These are phyloP conservation scores for Rhododendron ovatum DNA, from an alignment of 148 eudicot species.

Conservation along the genomic window DNA sequence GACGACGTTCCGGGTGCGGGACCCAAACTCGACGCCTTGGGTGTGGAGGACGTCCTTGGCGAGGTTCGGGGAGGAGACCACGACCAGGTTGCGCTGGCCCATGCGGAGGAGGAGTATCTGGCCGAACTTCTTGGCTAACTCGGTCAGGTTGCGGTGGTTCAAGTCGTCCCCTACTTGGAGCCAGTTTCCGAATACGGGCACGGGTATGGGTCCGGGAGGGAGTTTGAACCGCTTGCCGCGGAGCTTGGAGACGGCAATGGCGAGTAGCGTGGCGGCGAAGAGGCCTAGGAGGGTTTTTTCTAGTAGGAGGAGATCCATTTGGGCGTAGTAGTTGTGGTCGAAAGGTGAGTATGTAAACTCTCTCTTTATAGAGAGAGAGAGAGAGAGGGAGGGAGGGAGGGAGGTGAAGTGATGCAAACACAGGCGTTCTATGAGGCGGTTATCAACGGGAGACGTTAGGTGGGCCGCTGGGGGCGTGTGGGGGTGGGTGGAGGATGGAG, in stretches of 20 bases:
- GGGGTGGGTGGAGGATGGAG: neutral
- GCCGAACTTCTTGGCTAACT: slow-evolving; percentile 54
- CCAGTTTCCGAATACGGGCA: slow-evolving; percentile 82
- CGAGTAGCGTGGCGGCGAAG: slow-evolving; percentile 36
- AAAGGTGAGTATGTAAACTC: neutral
- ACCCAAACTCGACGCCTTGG: slow-evolving; percentile 78
- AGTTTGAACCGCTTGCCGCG: slow-evolving; percentile 48
- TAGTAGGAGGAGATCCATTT: slow-evolving; percentile 54
- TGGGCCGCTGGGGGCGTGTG: neutral
- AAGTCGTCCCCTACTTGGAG: slow-evolving; percentile 76
- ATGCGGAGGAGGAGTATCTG: slow-evolving; percentile 50
- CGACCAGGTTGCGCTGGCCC: slow-evolving; percentile 70
- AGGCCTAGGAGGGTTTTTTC: slow-evolving; percentile 53
- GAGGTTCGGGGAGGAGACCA: slow-evolving; percentile 59
- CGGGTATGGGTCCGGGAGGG: slow-evolving; percentile 72
- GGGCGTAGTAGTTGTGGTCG: neutral
- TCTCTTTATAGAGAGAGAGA: neutral
- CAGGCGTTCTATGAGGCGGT: neutral
- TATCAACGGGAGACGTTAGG: neutral
- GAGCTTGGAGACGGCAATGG: slow-evolving; percentile 43
- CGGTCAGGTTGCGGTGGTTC: slow-evolving; percentile 57
- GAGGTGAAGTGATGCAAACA: neutral
- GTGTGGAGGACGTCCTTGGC: slow-evolving; percentile 82
- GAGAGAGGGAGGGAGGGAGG: neutral
- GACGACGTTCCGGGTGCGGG: slow-evolving; percentile 67